Base-by-base conservation (phyloP, 306 rosid species). In the Cicer yamashitae region DNA sequence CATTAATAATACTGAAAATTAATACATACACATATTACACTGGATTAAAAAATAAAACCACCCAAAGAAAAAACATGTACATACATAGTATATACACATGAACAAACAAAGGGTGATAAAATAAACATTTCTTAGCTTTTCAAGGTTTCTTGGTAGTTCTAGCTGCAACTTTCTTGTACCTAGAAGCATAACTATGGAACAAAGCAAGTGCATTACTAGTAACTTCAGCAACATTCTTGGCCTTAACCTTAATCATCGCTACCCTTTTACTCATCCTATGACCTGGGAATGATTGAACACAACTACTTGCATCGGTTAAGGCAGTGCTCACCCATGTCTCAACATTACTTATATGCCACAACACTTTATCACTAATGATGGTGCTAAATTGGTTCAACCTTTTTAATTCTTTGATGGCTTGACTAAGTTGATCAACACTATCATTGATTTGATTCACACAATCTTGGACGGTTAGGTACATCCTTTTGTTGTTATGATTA, bases 281-380 rank as follows among this genome's bases (percentile, higher is more conserved):
- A 3, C 89, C 88, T 0, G 85, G 85, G 1, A 91, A 77, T 2
- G 74, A 79, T 15, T 82, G 77, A 11, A 82, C 84, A 57, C 93
- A 88, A 59, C 50, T 73, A 51, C 79, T 80, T 18, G 90, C 91
- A 65, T 86, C 91, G 0, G 91, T 88, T 39, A 88, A 53, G 13
- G 96, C 91, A 0, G 90, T 67, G 39, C 93, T 79, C 1, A 78
- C 84, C 96, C 96, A 91, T 30, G 91, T 67, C 82, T 91, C 88
- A 15, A 91, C 89, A 1, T 88, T 87, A 12, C 90, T 87, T 2
- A 88, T 74, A 34, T 88, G 96, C 93, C 93, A 91, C 76, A 82
- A 71, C 17, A 82, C 22, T 22, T 71, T 70, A 25, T 82, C 86
- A 17, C 76, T 74, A 0, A 75, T 69, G 7, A 74, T 10, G n/a